Percentiles rank a stretch among this genome's conserved stretches.
Conservation (phyloP, 83 land plant species). For the Picea abies region DNA sequence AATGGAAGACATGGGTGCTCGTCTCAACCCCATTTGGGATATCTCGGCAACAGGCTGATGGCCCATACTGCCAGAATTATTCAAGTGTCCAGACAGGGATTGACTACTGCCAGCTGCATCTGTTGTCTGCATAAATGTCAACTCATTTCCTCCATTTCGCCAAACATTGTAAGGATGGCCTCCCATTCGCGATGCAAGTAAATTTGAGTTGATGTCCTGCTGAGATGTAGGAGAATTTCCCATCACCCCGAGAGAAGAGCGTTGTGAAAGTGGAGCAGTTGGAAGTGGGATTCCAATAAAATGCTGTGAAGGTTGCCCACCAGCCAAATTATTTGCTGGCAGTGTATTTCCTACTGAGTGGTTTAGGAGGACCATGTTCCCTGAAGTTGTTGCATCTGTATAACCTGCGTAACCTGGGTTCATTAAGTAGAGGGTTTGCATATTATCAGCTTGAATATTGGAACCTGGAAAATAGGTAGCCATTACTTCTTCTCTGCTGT, state of each 20-base stretch:
- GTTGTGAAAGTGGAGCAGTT: constrained; percentile 6
- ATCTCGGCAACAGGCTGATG: constrained; percentile 19
- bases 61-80: constrained; percentile 12
- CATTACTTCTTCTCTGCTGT: constrained; percentile 29
- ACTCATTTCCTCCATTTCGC: constrained; percentile 51
- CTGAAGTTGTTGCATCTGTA: constrained; percentile 36
- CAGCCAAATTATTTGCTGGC: constrained; percentile 30
- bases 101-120: constrained; percentile 22
- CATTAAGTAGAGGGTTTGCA: constrained; percentile 46
- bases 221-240: constrained; percentile 23
- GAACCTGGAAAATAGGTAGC: constrained; percentile 52
- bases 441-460: constrained; percentile 38
- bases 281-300: constrained; percentile 27
- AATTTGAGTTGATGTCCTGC: constrained; percentile 32
- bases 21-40: not conserved
- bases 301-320: constrained; percentile 31
- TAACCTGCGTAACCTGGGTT: constrained; percentile 31
- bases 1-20: constrained; percentile 12
- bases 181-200: constrained; percentile 25
- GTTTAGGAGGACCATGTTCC: constrained; percentile 48
- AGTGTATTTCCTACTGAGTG: constrained; percentile 26
- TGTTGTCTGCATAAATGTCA: constrained; percentile 23
- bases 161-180: constrained; percentile 34
- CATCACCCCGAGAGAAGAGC: constrained; percentile 27
- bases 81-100: constrained; percentile 16